phyloP scores from a whole-genome alignment of 805 yeast genomes.

The Metschnikowia anglica region DNA sequence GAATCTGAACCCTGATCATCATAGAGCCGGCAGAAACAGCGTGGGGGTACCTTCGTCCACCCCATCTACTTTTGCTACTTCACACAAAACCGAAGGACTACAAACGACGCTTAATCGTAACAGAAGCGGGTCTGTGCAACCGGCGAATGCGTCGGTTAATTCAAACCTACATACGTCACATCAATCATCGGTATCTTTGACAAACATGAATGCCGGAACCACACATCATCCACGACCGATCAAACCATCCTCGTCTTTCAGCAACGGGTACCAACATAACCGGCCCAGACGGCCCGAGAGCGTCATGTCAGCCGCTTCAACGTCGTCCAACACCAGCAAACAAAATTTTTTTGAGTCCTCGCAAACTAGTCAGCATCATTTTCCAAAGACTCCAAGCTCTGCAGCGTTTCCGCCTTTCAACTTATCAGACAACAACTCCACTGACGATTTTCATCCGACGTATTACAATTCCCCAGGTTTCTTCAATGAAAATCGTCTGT shows the following conservation, averaged over 20 bases:
- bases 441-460: conserved; percentile 17
- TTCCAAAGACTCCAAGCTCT: conserved; percentile 17
- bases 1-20: background rate
- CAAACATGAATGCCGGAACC: conserved; percentile 3
- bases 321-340: conserved; percentile 30
- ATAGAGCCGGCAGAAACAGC: background rate
- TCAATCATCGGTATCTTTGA: conserved; percentile 9
- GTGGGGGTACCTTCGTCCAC: background rate
- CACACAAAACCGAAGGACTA: background rate
- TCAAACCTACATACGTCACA: conserved; percentile 4
- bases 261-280: conserved; percentile 24
- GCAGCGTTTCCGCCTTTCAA: conserved; percentile 23
- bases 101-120: background rate
- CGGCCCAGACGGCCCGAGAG: conserved; percentile 42
- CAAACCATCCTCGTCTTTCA: conserved; percentile 8
- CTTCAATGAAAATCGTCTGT: conserved; percentile 17
- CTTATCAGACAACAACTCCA: conserved; percentile 17
- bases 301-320: conserved; percentile 40
- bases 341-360: conserved; percentile 17
- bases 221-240: conserved; percentile 16
- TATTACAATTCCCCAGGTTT: conserved; percentile 10
- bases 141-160: background rate
- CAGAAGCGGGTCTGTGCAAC: conserved; percentile 7
- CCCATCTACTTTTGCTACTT: background rate
- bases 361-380: conserved; percentile 4